Conservation (phyloP, 2,329 filamentous ascomycete species). For the Alternaria sp. region DNA sequence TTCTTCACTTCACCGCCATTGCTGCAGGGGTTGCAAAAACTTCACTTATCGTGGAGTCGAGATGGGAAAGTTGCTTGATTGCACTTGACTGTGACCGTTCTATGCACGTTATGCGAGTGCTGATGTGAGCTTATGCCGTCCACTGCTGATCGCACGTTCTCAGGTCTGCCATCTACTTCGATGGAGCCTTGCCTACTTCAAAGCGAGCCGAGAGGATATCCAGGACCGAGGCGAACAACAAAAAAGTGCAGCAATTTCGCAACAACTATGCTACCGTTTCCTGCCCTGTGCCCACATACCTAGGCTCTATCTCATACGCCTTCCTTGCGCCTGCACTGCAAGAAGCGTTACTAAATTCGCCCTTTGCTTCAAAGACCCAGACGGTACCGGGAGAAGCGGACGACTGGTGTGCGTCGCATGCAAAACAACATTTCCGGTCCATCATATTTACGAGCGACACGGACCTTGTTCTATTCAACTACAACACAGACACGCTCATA, state of each 20-base stretch:
- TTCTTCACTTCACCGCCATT: slow-evolving; percentile 9
- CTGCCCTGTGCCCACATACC: slow-evolving; percentile 35
- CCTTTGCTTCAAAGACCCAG: slow-evolving; percentile 52
- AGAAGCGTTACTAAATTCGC: slow-evolving; percentile 66
- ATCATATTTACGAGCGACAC: slow-evolving; percentile 83
- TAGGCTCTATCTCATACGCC: slow-evolving; percentile 57
- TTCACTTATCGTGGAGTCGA: not conserved
- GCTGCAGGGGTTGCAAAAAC: slow-evolving; percentile 3
- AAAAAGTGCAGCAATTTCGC: slow-evolving; percentile 61
- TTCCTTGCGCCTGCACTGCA: slow-evolving; percentile 81
- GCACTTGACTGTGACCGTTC: slow-evolving; percentile 20
- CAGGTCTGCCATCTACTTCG: slow-evolving; percentile 75
- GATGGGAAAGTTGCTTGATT: slow-evolving; percentile 4
- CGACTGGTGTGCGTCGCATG: slow-evolving; percentile 72
- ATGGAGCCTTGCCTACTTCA: slow-evolving; percentile 74
- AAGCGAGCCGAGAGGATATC: slow-evolving; percentile 69
- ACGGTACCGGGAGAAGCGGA: slow-evolving; percentile 88
- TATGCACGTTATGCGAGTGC: slow-evolving; percentile 11
- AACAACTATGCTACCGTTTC: slow-evolving; percentile 29
- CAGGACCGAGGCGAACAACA: slow-evolving; percentile 65
- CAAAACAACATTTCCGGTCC: slow-evolving; percentile 62
- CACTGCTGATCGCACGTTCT: slow-evolving; percentile 22
- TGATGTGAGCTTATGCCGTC: slow-evolving; percentile 19
- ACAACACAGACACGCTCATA: slow-evolving; percentile 67
- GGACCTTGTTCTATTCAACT: slow-evolving; percentile 78